A percentile compares a stretch with the other conserved stretches of the same genome.
Conservation (phyloP, 1,284 basidiomycete species). For the Cryptococcus depauperatus region DNA sequence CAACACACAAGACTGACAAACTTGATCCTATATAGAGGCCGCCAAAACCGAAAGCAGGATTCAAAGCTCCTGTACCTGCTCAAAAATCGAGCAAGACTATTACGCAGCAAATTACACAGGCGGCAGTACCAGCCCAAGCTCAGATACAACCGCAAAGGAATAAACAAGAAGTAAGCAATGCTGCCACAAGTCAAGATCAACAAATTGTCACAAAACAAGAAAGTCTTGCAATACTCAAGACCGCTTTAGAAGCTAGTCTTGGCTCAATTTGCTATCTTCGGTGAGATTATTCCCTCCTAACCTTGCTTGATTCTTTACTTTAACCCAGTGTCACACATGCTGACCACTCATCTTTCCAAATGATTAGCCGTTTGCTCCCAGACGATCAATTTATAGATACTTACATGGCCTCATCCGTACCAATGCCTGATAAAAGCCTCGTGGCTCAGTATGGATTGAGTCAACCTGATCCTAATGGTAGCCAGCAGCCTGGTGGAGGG, state of each 20-base stretch:
- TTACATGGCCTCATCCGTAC: conserved; percentile 2
- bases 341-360: neutral
- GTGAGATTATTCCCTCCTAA: conserved; percentile 4
- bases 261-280: conserved; percentile 13
- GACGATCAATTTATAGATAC: conserved; percentile 4
- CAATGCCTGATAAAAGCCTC: neutral
- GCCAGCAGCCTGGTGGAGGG: neutral
- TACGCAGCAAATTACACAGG: no score
- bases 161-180: neutral
- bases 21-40: no score
- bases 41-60: no score
- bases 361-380: conserved; percentile 7
- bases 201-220: conserved; percentile 6
- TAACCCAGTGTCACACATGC: no score
- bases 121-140: no score
- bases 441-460: conserved; percentile 2
- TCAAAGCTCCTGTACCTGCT: no score
- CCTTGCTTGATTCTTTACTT: no score
- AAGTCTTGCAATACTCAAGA: conserved; percentile 5
- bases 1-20: no score
- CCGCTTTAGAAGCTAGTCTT: conserved; percentile 7
- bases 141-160: neutral
- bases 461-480: neutral
- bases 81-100: no score
- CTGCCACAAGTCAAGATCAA: conserved; percentile 2